Base-by-base conservation (phyloP, 1,139 yeast species). In the Saccharomyces hybrid region DNA sequence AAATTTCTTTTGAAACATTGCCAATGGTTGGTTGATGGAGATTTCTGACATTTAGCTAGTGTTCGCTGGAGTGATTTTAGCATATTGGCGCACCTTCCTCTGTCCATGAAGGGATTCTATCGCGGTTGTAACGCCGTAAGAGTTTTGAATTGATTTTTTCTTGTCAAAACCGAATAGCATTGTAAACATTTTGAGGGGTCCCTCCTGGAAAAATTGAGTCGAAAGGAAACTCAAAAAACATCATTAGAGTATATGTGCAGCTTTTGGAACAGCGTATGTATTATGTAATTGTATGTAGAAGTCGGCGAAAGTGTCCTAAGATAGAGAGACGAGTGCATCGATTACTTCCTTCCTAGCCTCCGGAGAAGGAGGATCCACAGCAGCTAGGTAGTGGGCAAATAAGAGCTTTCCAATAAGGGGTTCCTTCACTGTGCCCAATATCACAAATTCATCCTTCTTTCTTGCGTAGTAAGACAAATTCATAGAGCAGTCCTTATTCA, bases 361-460 rank as follows among this genome's bases (percentile, higher is more conserved):
- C 47, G 64, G 69, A 62, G 80, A 73, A 61, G 82, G 73, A 23
- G 84, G 84, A 59, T 76, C 78, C 11, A 72, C 73, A 2, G 81
- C 83, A 61, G 82, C 78, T 56, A 82, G 68, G 62, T 83, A 83
- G 62, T 77, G 83, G 55, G 80, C 70, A 57, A 82, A 75, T 54
- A 81, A 71, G 41, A 77, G 69, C 57, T 74, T 77, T 25, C 80
- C 74, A 5, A 82, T 69, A 44, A 78, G 60, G 2, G 85, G 84
- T 48, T 76, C 75, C 2, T 69, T 58, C 1, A 81, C 80, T 2
- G 64, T 61, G 0, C 85, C 85, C 65, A 80, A 59, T 46, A 65
- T 65, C 1, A 53, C 53, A 8, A 63, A 53, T 1, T 65, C 65
- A 20, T 69, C 71, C 7, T 64, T 59, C 13, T 64, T 62, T 2